Conservation (phyloP, 2,329 filamentous ascomycete species). For the Hymenotorrendiella dingleyae region DNA sequence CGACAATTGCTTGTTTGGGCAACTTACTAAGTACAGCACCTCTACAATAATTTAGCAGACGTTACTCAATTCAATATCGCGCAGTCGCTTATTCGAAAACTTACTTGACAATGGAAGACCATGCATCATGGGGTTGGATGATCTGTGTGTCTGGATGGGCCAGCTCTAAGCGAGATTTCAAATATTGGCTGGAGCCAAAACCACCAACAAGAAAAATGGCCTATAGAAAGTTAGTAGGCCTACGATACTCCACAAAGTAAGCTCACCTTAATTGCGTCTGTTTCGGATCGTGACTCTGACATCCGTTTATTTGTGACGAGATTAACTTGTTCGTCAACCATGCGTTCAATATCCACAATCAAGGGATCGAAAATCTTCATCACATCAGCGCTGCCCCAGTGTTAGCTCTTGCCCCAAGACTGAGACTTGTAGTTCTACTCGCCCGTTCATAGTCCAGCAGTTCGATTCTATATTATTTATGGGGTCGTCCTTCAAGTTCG, state of each 20-base stretch:
- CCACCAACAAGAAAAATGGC: slow-evolving; percentile 25
- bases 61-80: neutral
- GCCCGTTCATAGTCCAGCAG: neutral
- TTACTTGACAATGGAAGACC: slow-evolving; percentile 1
- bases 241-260: neutral
- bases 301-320: slow-evolving; percentile 33
- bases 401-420: too few species aligned
- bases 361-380: slow-evolving; percentile 32
- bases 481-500: slow-evolving; percentile 22
- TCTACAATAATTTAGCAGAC: slow-evolving; percentile 18
- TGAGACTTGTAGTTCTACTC: neutral
- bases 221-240: slow-evolving; percentile 7
- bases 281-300: slow-evolving; percentile 34
- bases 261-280: slow-evolving; percentile 11
- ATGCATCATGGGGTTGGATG: slow-evolving; percentile 15
- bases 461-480: neutral
- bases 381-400: slow-evolving; percentile 39
- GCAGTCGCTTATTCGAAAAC: too few species aligned
- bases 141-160: slow-evolving; percentile 28
- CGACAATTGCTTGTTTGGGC: slow-evolving; percentile 10
- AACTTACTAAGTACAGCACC: slow-evolving; percentile 22
- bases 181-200: slow-evolving; percentile 19
- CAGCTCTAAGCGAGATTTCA: slow-evolving; percentile 35
- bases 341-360: slow-evolving; percentile 34
- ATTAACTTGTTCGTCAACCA: slow-evolving; percentile 38